These are phyloP conservation scores for Cystobasidiopsis lactophilus DNA, from an alignment of 768 basidiomycete species.

Conservation along the genomic window DNA sequence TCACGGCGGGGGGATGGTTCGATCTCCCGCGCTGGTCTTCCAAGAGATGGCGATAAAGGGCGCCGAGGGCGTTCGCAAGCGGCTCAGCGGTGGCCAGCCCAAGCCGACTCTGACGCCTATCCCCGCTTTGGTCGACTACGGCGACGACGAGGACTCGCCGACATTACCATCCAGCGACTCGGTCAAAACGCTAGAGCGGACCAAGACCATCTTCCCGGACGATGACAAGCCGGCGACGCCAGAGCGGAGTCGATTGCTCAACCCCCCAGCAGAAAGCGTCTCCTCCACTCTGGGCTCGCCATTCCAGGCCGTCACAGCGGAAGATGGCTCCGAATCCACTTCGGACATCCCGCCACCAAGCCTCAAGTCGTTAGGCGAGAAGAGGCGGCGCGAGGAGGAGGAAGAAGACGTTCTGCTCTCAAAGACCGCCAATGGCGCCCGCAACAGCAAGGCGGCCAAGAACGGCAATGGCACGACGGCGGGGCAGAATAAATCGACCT, in stretches of 20 bases:
- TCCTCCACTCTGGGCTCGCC: slow-evolving; percentile 4
- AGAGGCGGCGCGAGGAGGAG: slow-evolving; percentile 42
- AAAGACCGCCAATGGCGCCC: not conserved
- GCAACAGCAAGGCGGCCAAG: not conserved
- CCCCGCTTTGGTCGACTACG: slow-evolving; percentile 41
- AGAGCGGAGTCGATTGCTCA: not conserved
- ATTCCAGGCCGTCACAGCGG: not conserved
- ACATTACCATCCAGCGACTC: not conserved
- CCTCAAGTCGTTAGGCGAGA: slow-evolving; percentile 32
- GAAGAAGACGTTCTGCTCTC: slow-evolving; percentile 32
- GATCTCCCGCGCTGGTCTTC: slow-evolving; percentile 33
- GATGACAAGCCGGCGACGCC: not conserved
- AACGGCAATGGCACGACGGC: not conserved
- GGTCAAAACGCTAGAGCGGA: not conserved
- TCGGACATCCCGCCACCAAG: slow-evolving; percentile 26
- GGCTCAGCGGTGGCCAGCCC: not conserved
- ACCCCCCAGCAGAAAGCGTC: not conserved
- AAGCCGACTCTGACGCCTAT: not conserved
- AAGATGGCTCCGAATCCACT: not conserved
- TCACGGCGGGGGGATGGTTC: slow-evolving; percentile 6
- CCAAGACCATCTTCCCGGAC: not conserved
- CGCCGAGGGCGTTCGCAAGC: slow-evolving; percentile 23
- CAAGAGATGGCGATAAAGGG: slow-evolving; percentile 2
- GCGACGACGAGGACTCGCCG: slow-evolving; percentile 33
- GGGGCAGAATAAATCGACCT: not conserved